These are phyloP conservation scores for Daldinia sp. DNA, from an alignment of 2,329 filamentous ascomycete genomes.

Conservation along the genomic window DNA sequence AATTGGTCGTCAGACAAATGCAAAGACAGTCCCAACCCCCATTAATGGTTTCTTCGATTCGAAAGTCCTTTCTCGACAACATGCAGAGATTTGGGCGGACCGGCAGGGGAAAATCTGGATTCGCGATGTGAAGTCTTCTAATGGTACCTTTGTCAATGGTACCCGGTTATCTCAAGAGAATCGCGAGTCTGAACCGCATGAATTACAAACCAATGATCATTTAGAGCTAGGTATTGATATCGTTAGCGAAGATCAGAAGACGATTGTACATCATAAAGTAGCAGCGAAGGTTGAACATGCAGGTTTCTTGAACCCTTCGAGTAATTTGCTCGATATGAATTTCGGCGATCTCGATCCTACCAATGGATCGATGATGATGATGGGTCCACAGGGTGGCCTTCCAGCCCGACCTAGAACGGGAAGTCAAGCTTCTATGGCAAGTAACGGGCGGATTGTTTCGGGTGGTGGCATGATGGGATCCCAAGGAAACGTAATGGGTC, in stretches of 20 bases:
- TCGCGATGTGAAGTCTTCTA: slow-evolving; percentile 96
- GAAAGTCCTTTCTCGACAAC: slow-evolving; percentile 94
- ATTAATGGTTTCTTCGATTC: slow-evolving; percentile 97
- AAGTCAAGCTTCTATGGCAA: slow-evolving; percentile 73
- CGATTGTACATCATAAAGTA: slow-evolving; percentile 97
- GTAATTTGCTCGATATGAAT: slow-evolving; percentile 86
- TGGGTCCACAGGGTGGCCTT: slow-evolving; percentile 74
- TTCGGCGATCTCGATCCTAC: slow-evolving; percentile 92
- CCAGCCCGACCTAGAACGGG: slow-evolving; percentile 78
- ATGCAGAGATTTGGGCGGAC: slow-evolving; percentile 93
- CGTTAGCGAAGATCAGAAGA: slow-evolving; percentile 98
- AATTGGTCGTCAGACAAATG: slow-evolving; percentile 96
- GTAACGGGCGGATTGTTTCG: slow-evolving; percentile 71
- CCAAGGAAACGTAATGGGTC: slow-evolving; percentile 70
- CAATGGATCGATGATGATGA: slow-evolving; percentile 79
- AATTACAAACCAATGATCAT: slow-evolving; percentile 90
- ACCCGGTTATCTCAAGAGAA: slow-evolving; percentile 92
- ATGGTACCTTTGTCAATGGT: slow-evolving; percentile 98
- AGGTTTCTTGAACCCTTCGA: slow-evolving; percentile 80
- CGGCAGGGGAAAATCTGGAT: slow-evolving; percentile 92
- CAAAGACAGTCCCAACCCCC: slow-evolving; percentile 91
- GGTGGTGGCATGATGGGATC: slow-evolving; percentile 62
- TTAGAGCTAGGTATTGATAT: slow-evolving; percentile 98
- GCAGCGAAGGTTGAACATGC: slow-evolving; percentile 97
- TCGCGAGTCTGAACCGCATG: slow-evolving; percentile 94